Conservation (phyloP, 305 asterid species). For the Coffea humblotiana region DNA sequence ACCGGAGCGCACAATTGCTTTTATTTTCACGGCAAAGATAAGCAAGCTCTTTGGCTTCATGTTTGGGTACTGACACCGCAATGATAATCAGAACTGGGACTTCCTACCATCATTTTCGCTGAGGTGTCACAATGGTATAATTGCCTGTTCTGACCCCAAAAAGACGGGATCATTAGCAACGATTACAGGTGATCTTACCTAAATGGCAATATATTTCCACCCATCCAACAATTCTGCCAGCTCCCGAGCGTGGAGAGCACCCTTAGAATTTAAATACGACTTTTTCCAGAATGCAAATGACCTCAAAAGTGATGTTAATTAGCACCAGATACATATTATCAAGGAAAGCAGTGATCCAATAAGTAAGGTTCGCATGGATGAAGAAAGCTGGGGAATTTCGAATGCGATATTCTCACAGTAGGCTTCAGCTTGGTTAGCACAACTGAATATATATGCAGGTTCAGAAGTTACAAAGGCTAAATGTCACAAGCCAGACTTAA, state of each 20-base stretch:
- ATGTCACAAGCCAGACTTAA: background rate
- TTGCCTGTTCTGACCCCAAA: background rate
- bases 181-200: background rate
- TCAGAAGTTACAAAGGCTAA: background rate
- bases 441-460: background rate
- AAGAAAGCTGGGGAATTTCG: background rate
- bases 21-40: background rate
- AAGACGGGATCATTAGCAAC: background rate
- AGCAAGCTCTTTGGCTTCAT: background rate
- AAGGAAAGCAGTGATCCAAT: background rate
- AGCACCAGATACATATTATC: background rate
- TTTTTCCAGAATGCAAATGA: background rate
- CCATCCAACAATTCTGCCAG: no score
- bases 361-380: background rate
- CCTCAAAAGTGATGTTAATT: background rate
- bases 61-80: background rate
- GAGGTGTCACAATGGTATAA: background rate
- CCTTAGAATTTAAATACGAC: background rate
- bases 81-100: background rate
- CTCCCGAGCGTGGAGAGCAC: background rate
- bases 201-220: background rate
- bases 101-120: background rate
- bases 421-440: background rate
- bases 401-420: background rate
- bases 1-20: no score